Evolutionary conservation across 2,329 filamentous ascomycete species (phyloP).

Genomic region (Penicillium glabrum): DNA sequence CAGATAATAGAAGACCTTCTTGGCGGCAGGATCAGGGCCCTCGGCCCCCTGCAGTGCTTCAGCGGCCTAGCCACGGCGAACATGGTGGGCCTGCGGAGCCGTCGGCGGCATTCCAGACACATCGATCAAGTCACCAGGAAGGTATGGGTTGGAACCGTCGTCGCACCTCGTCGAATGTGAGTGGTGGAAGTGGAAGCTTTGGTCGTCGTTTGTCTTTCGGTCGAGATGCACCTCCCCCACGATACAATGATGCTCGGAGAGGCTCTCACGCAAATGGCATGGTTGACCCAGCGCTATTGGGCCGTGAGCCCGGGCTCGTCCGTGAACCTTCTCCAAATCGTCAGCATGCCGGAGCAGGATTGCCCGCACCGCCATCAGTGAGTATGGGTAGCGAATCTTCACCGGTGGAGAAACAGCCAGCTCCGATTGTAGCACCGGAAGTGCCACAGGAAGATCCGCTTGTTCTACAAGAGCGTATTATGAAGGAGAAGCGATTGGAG

Average conservation of each 20-base stretch:
- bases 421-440: conserved; percentile 14
- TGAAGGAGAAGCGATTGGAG: conserved; percentile 59
- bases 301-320: conserved; percentile 23
- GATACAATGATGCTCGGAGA: conserved; percentile 40
- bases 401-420: conserved; percentile 19
- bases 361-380: conserved; percentile 28
- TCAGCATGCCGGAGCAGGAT: conserved; percentile 27
- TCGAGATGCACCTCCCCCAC: conserved; percentile 45
- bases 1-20: conserved; percentile 69
- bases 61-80: conserved; percentile 66
- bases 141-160: conserved; percentile 66
- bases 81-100: conserved; percentile 71
- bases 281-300: conserved; percentile 32
- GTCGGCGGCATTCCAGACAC: conserved; percentile 82
- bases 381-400: conserved; percentile 29
- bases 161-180: conserved; percentile 87
- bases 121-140: conserved; percentile 66
- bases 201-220: conserved; percentile 63
- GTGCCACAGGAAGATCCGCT: conserved; percentile 43
- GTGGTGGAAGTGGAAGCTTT: conserved; percentile 75
- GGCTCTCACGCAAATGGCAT: conserved; percentile 37
- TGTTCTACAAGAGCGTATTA: conserved; percentile 59
- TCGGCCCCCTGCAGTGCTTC: conserved; percentile 75
- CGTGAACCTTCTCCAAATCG: conserved; percentile 28
- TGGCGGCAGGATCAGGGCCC: conserved; percentile 65